Percentiles rank a stretch among this genome's conserved stretches.
phyloP scores from a whole-genome alignment of 345 rosid genomes.

The Acer yangbiense region DNA sequence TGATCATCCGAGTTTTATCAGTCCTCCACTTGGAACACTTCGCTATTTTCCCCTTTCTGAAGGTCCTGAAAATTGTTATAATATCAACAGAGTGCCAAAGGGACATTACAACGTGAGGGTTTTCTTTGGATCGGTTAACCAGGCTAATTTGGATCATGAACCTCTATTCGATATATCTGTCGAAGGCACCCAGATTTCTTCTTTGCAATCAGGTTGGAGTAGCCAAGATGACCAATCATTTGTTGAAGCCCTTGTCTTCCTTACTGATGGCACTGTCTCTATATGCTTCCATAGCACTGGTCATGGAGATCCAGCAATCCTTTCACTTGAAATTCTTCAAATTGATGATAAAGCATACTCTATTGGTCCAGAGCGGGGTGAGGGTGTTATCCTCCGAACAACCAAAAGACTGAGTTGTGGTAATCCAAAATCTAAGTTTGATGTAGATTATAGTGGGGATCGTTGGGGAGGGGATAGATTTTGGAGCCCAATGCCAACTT shows the following conservation, averaged over 20 bases:
- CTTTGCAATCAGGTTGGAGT: conserved; percentile 90
- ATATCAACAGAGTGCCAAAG: conserved; percentile 62
- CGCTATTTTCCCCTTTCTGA: conserved; percentile 88
- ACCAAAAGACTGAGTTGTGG: conserved; percentile 83
- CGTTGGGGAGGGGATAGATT: conserved; percentile 99
- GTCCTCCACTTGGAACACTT: conserved; percentile 76
- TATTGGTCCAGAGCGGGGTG: conserved; percentile 61
- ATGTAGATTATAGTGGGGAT: conserved; percentile 72
- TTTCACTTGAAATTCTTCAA: conserved; percentile 87
- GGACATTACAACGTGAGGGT: conserved; percentile 85
- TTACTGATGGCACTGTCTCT: conserved; percentile 62
- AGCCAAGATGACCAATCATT: conserved; percentile 74
- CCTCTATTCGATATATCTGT: conserved; percentile 90
- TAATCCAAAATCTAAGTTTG: conserved; percentile 64
- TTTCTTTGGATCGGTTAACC: conserved; percentile 62
- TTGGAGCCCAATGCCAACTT: conserved; percentile 68
- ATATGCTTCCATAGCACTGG: conserved; percentile 97
- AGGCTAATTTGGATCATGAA: conserved; percentile 56
- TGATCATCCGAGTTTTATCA: conserved; percentile 44
- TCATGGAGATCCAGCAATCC: conserved; percentile 92
- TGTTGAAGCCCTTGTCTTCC: conserved; percentile 76
- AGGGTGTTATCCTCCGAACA: conserved; percentile 67
- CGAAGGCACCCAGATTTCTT: conserved; percentile 81
- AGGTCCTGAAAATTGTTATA: conserved; percentile 92
- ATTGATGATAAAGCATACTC: conserved; percentile 75